phyloP scores from a whole-genome alignment of 2,329 filamentous ascomycete genomes.

The Teratosphaeria nubilosa region DNA sequence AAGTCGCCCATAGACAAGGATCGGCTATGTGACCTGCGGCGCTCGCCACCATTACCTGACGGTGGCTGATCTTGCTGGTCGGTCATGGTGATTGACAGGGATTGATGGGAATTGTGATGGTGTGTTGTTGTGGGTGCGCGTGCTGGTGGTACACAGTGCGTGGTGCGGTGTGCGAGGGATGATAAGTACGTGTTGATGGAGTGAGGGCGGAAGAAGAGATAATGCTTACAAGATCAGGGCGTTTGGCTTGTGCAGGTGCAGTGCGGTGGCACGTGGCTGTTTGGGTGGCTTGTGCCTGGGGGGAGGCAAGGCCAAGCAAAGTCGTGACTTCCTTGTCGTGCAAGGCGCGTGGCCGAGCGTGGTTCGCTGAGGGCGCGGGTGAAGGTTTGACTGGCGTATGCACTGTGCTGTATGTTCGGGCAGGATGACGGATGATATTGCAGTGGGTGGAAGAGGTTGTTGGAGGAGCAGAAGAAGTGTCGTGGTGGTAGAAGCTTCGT shows the following conservation, averaged over 20 bases:
- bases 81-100: not conserved
- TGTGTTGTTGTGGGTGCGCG: not conserved
- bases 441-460: not conserved
- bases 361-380: not conserved
- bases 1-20: constrained; percentile 6
- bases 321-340: not conserved
- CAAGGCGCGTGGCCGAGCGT: not conserved
- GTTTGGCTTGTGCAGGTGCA: constrained; percentile 1
- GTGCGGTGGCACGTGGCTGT: constrained; percentile 5
- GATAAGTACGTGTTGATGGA: not conserved
- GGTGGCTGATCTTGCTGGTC: not conserved
- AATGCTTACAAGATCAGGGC: not conserved
- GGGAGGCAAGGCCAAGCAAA: not conserved
- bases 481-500: not conserved
- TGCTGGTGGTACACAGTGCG: not conserved
- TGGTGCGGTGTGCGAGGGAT: not conserved
- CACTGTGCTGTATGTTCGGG: not conserved
- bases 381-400: not conserved
- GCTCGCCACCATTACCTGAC: not conserved
- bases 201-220: not conserved
- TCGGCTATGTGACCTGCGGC: constrained; percentile 1
- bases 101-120: not conserved
- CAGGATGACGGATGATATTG: not conserved
- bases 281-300: not conserved
- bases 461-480: not conserved